Base-by-base conservation (phyloP, 352 stramenopile species). In the Phytophthora capsici region DNA sequence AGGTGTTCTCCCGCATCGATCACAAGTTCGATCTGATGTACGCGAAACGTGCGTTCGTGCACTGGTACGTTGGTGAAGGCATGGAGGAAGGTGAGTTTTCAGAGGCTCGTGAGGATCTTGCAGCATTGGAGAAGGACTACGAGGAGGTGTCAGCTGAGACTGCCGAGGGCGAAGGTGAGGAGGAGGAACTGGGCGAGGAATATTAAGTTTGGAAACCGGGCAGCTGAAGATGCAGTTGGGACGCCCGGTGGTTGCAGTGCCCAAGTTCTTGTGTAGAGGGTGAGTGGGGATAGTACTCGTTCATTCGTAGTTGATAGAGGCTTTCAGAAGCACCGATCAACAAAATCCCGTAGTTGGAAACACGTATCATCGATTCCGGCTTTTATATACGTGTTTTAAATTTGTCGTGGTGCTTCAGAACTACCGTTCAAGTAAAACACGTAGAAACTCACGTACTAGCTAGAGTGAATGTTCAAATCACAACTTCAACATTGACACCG, bases 21-120 rank as follows among this genome's bases (percentile, higher is more conserved):
- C 95, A 99, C 91, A 99, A 99, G 91, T 99, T 99, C 78, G 97
- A 99, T 75, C 83, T 99, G 48, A 99, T 99, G 98, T 99, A 99
- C 82, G 96, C 96, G 63, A 99, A 99, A 88, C 96, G 97, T 84
- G 97, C 97, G 48, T 99, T 99, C 72, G 96, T 99, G 59, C 97
- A 99, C 88, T 99, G 97, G 97, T 99, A 99, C 66, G 64, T 99
- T 26, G 97, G 98, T 73, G 98, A 99, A 76, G 97, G 98, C 78
- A 99, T 99, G 98, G 98, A 99, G 78, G 98, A 99, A 83, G 97
- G 97, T 62, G 98, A 99, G 78, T 99, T 99, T 78, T 98, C 95
- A 54, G 98, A 99, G 72, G 98, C 98, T 37, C 96, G 97, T 85
- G 97, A 99, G 82, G 97, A 99, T 91, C 49, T 66, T 17, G 58